Evolutionary conservation across 2,329 filamentous ascomycete species (phyloP).

Genomic region (Diplodia mutila): DNA sequence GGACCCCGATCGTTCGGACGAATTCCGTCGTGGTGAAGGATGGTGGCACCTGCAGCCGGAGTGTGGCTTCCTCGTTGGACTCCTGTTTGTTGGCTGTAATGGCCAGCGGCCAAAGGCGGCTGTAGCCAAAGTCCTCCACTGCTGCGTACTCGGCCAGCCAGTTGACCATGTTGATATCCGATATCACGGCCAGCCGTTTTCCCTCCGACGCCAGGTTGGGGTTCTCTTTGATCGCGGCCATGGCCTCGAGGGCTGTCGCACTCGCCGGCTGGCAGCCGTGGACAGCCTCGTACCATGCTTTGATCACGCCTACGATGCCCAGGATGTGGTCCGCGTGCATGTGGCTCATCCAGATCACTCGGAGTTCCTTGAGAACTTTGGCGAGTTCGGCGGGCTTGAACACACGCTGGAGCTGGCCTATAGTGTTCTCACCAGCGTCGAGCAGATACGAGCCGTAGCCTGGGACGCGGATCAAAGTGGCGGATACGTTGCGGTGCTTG

Average conservation of each 20-base stretch:
- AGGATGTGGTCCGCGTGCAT: conserved; percentile 96
- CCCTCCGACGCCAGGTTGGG: conserved; percentile 27
- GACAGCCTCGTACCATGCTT: conserved; percentile 72
- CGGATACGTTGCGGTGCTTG: conserved; percentile 93
- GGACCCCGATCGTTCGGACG: neutral
- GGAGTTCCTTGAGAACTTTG: conserved; percentile 76
- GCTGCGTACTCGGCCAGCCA: conserved; percentile 80
- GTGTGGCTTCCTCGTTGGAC: neutral
- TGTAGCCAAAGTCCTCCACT: conserved; percentile 76
- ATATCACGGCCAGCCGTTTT: conserved; percentile 64
- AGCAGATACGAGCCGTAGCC: conserved; percentile 86
- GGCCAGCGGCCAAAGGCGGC: conserved; percentile 57
- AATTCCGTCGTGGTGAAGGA: neutral
- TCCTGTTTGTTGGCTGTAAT: conserved; percentile 35
- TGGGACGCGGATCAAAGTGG: conserved; percentile 81
- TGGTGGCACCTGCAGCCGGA: neutral
- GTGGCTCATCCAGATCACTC: conserved; percentile 90
- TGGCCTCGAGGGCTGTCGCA: conserved; percentile 27
- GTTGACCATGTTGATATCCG: conserved; percentile 69
- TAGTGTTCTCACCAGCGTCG: conserved; percentile 89
- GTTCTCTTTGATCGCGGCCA: conserved; percentile 42
- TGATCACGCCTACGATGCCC: conserved; percentile 78
- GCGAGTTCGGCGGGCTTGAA: conserved; percentile 67
- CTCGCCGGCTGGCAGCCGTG: conserved; percentile 45
- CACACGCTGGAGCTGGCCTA: conserved; percentile 81